Evolutionary conservation across 2,329 filamentous ascomycete species (phyloP).

Genomic region (Elsinoe batatas): DNA sequence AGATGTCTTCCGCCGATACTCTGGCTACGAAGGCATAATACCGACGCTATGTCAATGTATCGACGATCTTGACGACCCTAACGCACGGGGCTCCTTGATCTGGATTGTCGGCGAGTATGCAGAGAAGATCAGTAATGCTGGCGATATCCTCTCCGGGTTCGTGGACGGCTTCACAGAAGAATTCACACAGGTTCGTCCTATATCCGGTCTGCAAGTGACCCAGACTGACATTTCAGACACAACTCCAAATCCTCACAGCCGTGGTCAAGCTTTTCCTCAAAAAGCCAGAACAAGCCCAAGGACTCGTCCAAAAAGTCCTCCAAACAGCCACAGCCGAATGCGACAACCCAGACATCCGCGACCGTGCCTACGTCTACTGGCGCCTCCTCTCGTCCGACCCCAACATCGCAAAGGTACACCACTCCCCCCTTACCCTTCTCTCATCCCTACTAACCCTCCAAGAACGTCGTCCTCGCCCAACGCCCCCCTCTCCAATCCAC

Average conservation of each 20-base stretch:
- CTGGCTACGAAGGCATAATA: slow-evolving; percentile 95
- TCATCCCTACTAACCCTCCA: slow-evolving; percentile 1
- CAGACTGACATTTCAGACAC: slow-evolving; percentile 51
- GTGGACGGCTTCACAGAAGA: slow-evolving; percentile 93
- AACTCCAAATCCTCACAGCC: slow-evolving; percentile 92
- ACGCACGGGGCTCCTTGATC: slow-evolving; percentile 81
- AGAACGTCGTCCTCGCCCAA: slow-evolving; percentile 82
- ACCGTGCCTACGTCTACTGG: slow-evolving; percentile 98
- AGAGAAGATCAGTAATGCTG: slow-evolving; percentile 98
- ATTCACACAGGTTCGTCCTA: slow-evolving; percentile 67
- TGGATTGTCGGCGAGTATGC: slow-evolving; percentile 99
- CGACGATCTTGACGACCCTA: slow-evolving; percentile 89
- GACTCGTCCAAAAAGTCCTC: slow-evolving; percentile 85
- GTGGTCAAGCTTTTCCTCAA: slow-evolving; percentile 97
- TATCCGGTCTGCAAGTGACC: neutral
- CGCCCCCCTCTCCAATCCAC: slow-evolving; percentile 92
- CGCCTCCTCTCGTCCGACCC: slow-evolving; percentile 86
- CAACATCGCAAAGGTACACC: slow-evolving; percentile 68
- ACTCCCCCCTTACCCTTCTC: neutral
- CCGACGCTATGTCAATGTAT: slow-evolving; percentile 93
- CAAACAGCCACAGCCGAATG: slow-evolving; percentile 88
- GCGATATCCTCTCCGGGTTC: slow-evolving; percentile 82
- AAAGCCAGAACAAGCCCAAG: slow-evolving; percentile 85
- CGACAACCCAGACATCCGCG: slow-evolving; percentile 94
- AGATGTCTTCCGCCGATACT: slow-evolving; percentile 95